Conservation (phyloP, 257 asterid species). For the Coffea canephora region DNA sequence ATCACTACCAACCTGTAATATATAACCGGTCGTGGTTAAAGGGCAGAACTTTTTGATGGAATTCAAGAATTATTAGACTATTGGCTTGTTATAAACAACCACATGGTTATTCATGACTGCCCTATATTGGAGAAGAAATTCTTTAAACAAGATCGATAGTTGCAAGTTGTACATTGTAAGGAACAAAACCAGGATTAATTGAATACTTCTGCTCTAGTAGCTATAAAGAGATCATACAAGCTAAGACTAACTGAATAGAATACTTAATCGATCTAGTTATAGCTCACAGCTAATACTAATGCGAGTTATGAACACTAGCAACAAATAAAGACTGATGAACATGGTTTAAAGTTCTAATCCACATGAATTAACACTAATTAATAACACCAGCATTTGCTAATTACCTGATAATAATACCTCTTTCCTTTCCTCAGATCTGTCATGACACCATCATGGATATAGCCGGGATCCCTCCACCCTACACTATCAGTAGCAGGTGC, state of each 20-base stretch:
- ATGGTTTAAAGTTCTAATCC: background rate
- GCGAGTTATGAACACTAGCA: background rate
- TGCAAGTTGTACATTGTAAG: too few relatives aligned
- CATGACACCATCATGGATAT: conserved; percentile 79
- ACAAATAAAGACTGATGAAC: background rate
- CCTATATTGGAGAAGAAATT: too few relatives aligned
- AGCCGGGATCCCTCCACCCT: conserved; percentile 94
- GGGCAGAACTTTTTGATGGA: too few relatives aligned
- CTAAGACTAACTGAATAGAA: too few relatives aligned
- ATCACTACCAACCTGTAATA: conserved; percentile 70
- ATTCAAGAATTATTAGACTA: background rate
- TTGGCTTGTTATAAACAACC: too few relatives aligned
- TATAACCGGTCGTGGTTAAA: background rate
- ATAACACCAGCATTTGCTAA: background rate
- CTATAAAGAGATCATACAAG: too few relatives aligned
- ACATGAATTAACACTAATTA: conserved; percentile 14
- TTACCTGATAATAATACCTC: conserved; percentile 72
- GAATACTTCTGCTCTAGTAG: too few relatives aligned
- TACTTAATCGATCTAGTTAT: too few relatives aligned
- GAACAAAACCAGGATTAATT: too few relatives aligned
- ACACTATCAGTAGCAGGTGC: conserved; percentile 67
- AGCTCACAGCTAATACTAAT: too few relatives aligned
- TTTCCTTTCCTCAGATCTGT: conserved; percentile 48
- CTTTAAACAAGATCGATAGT: too few relatives aligned
- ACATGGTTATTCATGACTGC: too few relatives aligned